Evolutionary conservation across 306 rosid species (phyloP), one percentile per base, ranked within the genome.

Genomic region (Astragalus glycyphyllos): DNA sequence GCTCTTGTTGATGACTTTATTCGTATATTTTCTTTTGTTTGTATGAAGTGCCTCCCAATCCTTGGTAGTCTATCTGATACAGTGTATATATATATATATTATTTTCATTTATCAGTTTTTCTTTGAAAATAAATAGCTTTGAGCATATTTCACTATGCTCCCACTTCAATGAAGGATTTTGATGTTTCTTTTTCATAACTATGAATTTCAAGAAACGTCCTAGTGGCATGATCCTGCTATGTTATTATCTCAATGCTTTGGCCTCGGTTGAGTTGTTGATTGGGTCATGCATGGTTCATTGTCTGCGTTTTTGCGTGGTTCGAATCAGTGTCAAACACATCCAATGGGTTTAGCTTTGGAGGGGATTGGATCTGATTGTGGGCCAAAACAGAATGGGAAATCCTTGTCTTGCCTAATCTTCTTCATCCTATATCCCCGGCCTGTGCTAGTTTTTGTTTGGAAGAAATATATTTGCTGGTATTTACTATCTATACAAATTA

Each of bases 1-100:
- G 6, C 50, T 71, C 55, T 66, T 71, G 54, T 56, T 69, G 31
- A 60, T 69, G 63, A 16, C 37, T 61, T 69, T 8, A 10, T 69
- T 20, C 49, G 51, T 71, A 15, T 42, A 41, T 47, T 51, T 65
- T 46, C 14, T 37, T 46, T 40, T 56, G 20, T 60, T 47, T 37
- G 42, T 65, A 7, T 37, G 37, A 65, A 69, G 38, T 34, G 32
- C 68, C 20, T 10, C 70, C 16, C 45, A 34, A 55, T 67, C 26
- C 29, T 50, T 29, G 26, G 14, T 58, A 41, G 48, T 65, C 35
- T 76, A 9, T 76, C 62, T 67, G 40, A 48, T 68, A 49, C 11
- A 62, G 7, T 26, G 3, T 26, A 26, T 26, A 49, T 29, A 54
- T 44, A 49, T 8, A 8, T 68, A 4, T 46, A 26, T 46, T n/a